These are phyloP conservation scores for Citrus glauca DNA, from an alignment of 345 rosid genomes.

Conservation along the genomic window DNA sequence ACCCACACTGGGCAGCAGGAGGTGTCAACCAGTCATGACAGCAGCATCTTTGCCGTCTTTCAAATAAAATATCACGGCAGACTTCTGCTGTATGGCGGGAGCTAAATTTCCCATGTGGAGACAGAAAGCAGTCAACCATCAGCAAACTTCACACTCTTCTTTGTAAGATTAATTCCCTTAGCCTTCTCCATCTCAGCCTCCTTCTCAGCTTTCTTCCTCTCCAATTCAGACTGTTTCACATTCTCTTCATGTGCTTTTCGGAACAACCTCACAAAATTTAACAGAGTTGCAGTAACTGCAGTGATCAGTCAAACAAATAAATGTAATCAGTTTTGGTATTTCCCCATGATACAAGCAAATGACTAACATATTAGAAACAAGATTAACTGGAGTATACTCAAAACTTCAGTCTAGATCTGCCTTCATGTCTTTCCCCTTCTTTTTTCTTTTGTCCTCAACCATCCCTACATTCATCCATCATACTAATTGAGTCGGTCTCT, in stretches of 20 bases:
- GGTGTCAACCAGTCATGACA: slow-evolving; percentile 13
- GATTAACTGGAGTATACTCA: not conserved
- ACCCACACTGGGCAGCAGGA: slow-evolving; percentile 9
- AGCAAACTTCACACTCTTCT: slow-evolving; percentile 51
- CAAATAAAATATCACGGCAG: slow-evolving; percentile 11
- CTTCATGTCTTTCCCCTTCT: not conserved
- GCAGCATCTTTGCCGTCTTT: slow-evolving; percentile 17
- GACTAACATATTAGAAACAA: not conserved
- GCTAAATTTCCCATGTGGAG: slow-evolving; percentile 16
- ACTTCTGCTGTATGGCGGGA: slow-evolving; percentile 20
- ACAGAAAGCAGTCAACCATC: slow-evolving; percentile 18
- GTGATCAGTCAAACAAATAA: slow-evolving; percentile 8
- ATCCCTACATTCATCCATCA: not conserved
- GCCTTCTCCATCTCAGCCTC: slow-evolving; percentile 96
- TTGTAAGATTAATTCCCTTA: slow-evolving; percentile 60
- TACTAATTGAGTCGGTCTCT: not conserved
- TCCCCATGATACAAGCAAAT: not conserved
- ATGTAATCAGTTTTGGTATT: slow-evolving; percentile 10
- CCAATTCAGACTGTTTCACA: slow-evolving; percentile 78
- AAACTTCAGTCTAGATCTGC: not conserved
- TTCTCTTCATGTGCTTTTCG: slow-evolving; percentile 96
- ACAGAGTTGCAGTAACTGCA: slow-evolving; percentile 86
- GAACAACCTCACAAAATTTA: slow-evolving; percentile 80
- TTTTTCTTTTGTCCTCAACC: not conserved
- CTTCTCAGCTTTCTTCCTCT: slow-evolving; percentile 85